phyloP scores from a whole-genome alignment of 352 stramenopile genomes.

The Globisporangium nunn region DNA sequence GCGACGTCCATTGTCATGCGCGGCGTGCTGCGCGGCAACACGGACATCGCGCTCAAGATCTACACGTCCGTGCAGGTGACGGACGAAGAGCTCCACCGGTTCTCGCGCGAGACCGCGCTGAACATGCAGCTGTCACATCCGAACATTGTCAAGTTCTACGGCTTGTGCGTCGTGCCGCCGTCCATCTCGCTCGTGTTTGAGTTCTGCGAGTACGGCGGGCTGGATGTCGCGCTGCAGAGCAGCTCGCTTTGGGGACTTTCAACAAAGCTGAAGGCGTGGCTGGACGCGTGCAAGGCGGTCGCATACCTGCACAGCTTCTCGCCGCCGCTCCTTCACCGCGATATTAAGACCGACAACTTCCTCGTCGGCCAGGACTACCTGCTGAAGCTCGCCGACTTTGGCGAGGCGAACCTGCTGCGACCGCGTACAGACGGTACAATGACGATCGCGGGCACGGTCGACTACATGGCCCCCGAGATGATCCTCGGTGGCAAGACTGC shows the following conservation, averaged over 20 bases:
- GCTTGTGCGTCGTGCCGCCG: slow-evolving; percentile 73
- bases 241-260: slow-evolving; percentile 51
- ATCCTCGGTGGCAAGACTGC: slow-evolving; percentile 78
- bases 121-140: slow-evolving; percentile 80
- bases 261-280: slow-evolving; percentile 75
- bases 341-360: slow-evolving; percentile 87
- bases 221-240: slow-evolving; percentile 52
- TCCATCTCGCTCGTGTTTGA: slow-evolving; percentile 85
- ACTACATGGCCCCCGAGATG: slow-evolving; percentile 86
- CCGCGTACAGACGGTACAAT: slow-evolving; percentile 74
- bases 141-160: slow-evolving; percentile 80
- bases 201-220: slow-evolving; percentile 77
- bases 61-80: slow-evolving; percentile 82
- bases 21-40: slow-evolving; percentile 42
- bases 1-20: slow-evolving; percentile 83
- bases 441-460: slow-evolving; percentile 80
- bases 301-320: slow-evolving; percentile 83
- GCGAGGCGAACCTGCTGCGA: slow-evolving; percentile 75
- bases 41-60: slow-evolving; percentile 77
- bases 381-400: slow-evolving; percentile 81
- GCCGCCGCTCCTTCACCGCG: slow-evolving; percentile 67
- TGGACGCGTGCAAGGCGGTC: slow-evolving; percentile 76
- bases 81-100: slow-evolving; percentile 72
- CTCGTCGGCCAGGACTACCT: slow-evolving; percentile 70
- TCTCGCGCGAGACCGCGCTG: slow-evolving; percentile 74